Base-by-base conservation (phyloP, 306 rosid genomes). In the Quercus wislizeni region DNA sequence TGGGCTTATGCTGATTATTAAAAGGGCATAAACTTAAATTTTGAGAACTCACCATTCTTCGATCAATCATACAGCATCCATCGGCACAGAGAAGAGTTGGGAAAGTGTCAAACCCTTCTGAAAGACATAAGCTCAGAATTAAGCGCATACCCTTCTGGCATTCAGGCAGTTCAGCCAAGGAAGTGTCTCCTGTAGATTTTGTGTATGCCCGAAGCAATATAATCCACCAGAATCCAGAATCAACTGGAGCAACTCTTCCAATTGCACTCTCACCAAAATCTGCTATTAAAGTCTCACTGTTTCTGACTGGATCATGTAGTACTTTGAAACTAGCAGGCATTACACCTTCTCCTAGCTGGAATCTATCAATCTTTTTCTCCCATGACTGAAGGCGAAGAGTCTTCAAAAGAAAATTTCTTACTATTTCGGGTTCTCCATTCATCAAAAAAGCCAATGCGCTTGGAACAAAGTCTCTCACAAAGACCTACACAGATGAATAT, bases 301-400 rank as follows among this genome's bases (percentile, higher is more conserved):
- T 88, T 84, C 84, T 86, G 74, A 91, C 84, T 3, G 97, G 97
- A 81, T 91, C 97, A 77, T 89, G 92, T 70, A 83, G 87, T 46
- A 94, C 98, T 74, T 94, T 94, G 86, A 94, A 94, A 87, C 97
- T 94, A 59, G 98, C 98, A 28, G 97, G 98, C 98, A 92, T 94
- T 19, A 94, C 98, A 64, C 98, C 97, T 91, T 91, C 98, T 75
- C 93, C 98, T 55, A 92, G 91, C 3, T 87, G 93, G 80, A 94
- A 94, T 80, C 94, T 83, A 73, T 92, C 95, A 76, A 94, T 86
- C 85, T 85, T 92, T 86, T 94, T 94, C 91, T 94, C 97, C 97
- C 97, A 91, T 9, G 97, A 91, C 76, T 94, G 98, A 84, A 94
- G 91, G 55, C 96, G 94, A 56, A 92, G 93, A 31, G 97, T 94